Conservation (phyloP, 192 early-diverging fungal species). For the Paraglomus brasilianum region DNA sequence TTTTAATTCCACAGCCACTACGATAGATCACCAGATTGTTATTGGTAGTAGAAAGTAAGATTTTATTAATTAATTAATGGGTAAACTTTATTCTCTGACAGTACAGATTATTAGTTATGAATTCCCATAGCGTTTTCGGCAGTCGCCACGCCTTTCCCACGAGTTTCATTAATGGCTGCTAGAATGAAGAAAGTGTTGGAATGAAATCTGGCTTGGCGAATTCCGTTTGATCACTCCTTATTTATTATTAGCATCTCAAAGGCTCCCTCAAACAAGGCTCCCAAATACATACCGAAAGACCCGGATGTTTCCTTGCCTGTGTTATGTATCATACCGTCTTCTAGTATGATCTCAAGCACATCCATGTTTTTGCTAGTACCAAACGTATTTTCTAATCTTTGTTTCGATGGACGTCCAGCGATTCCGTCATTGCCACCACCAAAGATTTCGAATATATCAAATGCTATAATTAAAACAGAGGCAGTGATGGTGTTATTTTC, state of each 20-base stretch:
- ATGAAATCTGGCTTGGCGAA: neutral
- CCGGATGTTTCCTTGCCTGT: neutral
- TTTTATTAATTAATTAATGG: too few relatives aligned
- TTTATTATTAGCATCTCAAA: too few relatives aligned
- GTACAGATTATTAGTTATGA: slow-evolving; percentile 1
- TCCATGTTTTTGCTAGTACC: neutral
- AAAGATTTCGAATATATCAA: slow-evolving; percentile 4
- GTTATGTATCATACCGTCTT: slow-evolving; percentile 1
- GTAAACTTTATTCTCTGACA: too few relatives aligned
- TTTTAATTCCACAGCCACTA: too few relatives aligned
- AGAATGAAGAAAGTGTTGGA: neutral
- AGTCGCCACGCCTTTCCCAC: slow-evolving; percentile 8
- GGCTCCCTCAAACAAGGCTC: too few relatives aligned
- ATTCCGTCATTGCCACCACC: slow-evolving; percentile 24
- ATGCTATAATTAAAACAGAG: neutral
- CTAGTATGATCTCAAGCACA: neutral
- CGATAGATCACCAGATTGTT: too few relatives aligned
- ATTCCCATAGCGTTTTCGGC: neutral
- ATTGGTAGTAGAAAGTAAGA: too few relatives aligned
- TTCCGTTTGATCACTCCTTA: neutral
- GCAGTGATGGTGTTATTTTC: neutral
- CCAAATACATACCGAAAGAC: neutral
- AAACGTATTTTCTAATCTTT: slow-evolving; percentile 24
- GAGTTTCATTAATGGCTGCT: neutral
- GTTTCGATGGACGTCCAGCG: slow-evolving; percentile 11